Evolutionary conservation across 192 early-diverging fungal genomes (phyloP), one percentile per base, ranked within the genome.

Genomic region (Coemansia umbellata): DNA sequence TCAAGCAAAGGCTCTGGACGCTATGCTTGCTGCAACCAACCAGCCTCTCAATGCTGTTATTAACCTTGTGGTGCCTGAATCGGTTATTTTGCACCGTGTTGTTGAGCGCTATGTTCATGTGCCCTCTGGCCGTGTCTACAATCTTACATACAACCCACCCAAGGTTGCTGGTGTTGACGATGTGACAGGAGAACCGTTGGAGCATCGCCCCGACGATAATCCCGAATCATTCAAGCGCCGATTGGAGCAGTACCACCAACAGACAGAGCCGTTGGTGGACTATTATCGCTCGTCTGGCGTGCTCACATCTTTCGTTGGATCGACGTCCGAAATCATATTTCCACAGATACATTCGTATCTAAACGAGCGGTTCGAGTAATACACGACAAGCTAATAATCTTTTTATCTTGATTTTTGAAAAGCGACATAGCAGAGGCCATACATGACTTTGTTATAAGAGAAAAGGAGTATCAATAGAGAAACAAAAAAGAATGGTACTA

Each of bases 41-140:
- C 84, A 88, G 59, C 80, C 87, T 11, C 72, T 97, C 40, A 90
- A 90, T 60, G 60, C 90, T 8, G 93, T 95, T 14, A 81, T 97
- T 36, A 91, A 96, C 60, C 70, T 98, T 47, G 84, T 87, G 52
- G 95, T 98, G 17, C 93, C 95, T 8, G 89, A 93, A 60, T 81
- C 82, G 47, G 89, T 91, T 10, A 95, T 96, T 40, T 61, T 98
- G 48, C 78, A 90, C 54, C 82, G 95, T 8, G 94, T 98, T 40
- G 85, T 89, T 74, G 93, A 93, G 78, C 86, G 95, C 26, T 98
- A 91, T 85, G 89, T 98, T 43, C 95, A 98, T 66, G 84, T 85
- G 51, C 81, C 86, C 14, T 87, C 87, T 31, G 95, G 95, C 4
- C 82, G 95, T 4, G 92, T 94, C 10, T 98, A 98, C 78, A 97